These are phyloP conservation scores for Auricularia cornea DNA, from an alignment of 768 basidiomycete species.

Conservation along the genomic window DNA sequence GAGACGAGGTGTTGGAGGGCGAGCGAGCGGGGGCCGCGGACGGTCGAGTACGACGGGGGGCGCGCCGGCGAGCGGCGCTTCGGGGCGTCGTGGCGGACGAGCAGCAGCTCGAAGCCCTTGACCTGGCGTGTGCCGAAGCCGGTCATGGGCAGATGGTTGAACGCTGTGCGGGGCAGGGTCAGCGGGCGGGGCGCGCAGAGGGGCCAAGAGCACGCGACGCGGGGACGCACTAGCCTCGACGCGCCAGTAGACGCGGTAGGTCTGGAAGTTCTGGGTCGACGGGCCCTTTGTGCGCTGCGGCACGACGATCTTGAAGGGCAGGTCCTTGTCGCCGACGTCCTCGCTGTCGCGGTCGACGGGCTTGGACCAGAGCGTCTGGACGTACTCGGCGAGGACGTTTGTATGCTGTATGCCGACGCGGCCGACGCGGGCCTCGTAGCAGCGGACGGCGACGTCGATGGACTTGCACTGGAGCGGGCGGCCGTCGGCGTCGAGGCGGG, in stretches of 20 bases:
- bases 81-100: constrained; percentile 57
- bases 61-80: constrained; percentile 18
- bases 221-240: constrained; percentile 71
- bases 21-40: constrained; percentile 49
- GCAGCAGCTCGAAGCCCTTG: constrained; percentile 61
- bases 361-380: constrained; percentile 61
- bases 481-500: constrained; percentile 59
- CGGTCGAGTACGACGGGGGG: constrained; percentile 24
- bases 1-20: constrained; percentile 52
- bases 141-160: constrained; percentile 55
- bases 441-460: constrained; percentile 67
- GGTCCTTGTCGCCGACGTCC: constrained; percentile 55
- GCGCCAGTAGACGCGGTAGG: constrained; percentile 75
- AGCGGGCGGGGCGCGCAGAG: constrained; percentile 4
- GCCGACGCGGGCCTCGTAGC: constrained; percentile 69
- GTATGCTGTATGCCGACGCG: constrained; percentile 49
- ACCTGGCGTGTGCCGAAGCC: constrained; percentile 61
- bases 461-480: constrained; percentile 60
- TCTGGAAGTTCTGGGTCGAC: constrained; percentile 64
- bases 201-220: constrained; percentile 9
- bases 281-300: constrained; percentile 42
- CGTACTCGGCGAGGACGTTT: constrained; percentile 61
- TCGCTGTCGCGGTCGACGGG: constrained; percentile 47
- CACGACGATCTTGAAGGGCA: constrained; percentile 62
- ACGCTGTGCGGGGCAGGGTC: constrained; percentile 35